Evolutionary conservation across 192 early-diverging fungal species (phyloP).

Genomic region (Backusella tuberculispora): DNA sequence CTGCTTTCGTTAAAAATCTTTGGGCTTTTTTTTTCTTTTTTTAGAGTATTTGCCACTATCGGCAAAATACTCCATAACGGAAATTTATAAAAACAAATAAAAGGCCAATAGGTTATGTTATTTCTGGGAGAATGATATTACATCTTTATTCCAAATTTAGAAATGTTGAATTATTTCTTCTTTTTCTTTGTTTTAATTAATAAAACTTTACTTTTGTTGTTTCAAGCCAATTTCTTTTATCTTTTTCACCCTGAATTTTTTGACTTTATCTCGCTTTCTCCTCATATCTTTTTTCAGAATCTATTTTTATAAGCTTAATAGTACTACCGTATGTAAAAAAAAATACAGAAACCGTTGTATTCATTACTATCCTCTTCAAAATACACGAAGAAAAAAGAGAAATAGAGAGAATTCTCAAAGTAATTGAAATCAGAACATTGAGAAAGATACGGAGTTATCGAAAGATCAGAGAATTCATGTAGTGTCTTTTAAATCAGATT

Average conservation of each 20-base stretch:
- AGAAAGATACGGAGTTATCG: not conserved
- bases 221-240: not conserved
- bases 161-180: too few species aligned
- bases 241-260: not conserved
- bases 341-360: not conserved
- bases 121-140: too few species aligned
- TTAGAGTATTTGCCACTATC: not conserved
- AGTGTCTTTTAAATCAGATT: not conserved
- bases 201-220: not conserved
- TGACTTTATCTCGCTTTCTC: not conserved
- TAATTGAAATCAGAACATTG: constrained; percentile 3
- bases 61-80: constrained; percentile 5
- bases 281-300: not conserved
- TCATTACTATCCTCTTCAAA: not conserved
- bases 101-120: too few species aligned
- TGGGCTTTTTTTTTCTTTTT: not conserved
- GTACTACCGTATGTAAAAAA: too few species aligned
- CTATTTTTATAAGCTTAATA: too few species aligned
- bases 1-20: not conserved
- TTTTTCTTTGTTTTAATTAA: not conserved
- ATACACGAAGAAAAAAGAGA: not conserved
- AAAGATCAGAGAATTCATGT: not conserved
- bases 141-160: too few species aligned
- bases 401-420: not conserved
- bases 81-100: not conserved